Base-by-base conservation (phyloP, 495 filamentous ascomycete genomes). In the Staphylotrichum longicolle region DNA sequence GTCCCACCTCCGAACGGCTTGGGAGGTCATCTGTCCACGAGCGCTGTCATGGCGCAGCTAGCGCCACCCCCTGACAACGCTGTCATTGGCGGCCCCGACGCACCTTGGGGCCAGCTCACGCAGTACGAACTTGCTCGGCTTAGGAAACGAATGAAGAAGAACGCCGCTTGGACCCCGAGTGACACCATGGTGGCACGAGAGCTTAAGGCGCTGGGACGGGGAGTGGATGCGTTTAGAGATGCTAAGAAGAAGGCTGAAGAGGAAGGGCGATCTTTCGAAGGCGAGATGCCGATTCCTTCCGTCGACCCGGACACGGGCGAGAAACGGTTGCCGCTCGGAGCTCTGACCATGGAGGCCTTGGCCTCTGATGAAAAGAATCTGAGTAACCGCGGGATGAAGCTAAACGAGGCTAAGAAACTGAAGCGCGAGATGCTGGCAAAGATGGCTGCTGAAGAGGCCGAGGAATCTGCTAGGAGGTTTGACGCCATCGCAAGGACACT, bases 81-180 rank as follows among this genome's bases (percentile, higher is more conserved):
- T 14, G 80, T 84, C 37, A 75, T 80, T 7, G 94, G 94, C 15
- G 91, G 89, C 67, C 77, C 84, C 60, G 85, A 93, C 67, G 78
- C 88, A 35, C 94, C 94, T 1, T 98, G 94, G 94, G 80, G 93
- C 63, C 88, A 91, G 56, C 81, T 98, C 44, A 97, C 92, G 0
- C 84, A 88, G 33, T 97, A 86, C 75, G 94, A 98, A 66, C 91
- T 98, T 77, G 93, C 91, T 4, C 87, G 86, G 54, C 79, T 98
- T 12, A 82, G 94, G 50, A 98, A 98, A 76, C 84, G 91, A 55
- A 98, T 98, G 94, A 98, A 98, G 78, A 98, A 98, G 82, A 98
- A 98, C 66, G 90, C 93, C 0, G 86, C 92, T 7, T 98, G 94
- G 94, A 87, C 87, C 42, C 94, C 94, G 0, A 96, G 91, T 66